Conservation (phyloP, 176 grass and related monocot species). For the Triticum dicoccoides region DNA sequence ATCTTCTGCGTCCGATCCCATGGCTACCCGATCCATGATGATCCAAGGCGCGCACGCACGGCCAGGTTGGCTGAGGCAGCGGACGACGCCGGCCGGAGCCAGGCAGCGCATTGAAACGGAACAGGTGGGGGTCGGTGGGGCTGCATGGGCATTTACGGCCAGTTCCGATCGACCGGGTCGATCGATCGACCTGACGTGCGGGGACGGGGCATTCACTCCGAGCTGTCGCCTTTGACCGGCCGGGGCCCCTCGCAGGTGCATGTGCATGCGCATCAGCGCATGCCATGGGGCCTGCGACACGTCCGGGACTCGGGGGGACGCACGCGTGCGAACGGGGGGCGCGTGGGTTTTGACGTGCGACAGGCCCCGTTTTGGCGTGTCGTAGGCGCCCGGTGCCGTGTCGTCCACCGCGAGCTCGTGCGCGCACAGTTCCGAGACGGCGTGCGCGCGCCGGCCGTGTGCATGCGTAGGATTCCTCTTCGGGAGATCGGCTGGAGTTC, state of each 20-base stretch:
- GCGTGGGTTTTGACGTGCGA: background rate
- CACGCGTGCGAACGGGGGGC: background rate
- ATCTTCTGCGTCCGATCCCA: too few relatives aligned
- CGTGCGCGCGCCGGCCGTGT: background rate
- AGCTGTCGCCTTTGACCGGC: constrained; percentile 34
- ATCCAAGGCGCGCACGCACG: too few relatives aligned
- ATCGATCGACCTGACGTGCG: background rate
- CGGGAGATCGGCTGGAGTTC: background rate
- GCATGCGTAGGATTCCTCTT: background rate
- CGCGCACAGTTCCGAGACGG: background rate
- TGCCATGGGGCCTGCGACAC: background rate
- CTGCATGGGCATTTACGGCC: background rate
- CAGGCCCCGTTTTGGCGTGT: background rate
- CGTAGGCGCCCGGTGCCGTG: background rate
- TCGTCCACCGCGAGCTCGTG: too few relatives aligned
- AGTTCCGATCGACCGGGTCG: background rate
- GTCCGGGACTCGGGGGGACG: background rate
- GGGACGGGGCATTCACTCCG: constrained; percentile 31
- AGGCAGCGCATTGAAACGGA: background rate
- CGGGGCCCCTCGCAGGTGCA: background rate
- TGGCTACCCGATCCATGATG: too few relatives aligned
- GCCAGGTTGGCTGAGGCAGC: background rate
- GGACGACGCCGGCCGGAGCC: background rate
- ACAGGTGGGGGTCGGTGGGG: background rate
- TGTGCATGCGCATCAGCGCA: background rate